Base-by-base conservation (phyloP, 148 eudicot genomes). In the Hydrangea macrophylla region DNA sequence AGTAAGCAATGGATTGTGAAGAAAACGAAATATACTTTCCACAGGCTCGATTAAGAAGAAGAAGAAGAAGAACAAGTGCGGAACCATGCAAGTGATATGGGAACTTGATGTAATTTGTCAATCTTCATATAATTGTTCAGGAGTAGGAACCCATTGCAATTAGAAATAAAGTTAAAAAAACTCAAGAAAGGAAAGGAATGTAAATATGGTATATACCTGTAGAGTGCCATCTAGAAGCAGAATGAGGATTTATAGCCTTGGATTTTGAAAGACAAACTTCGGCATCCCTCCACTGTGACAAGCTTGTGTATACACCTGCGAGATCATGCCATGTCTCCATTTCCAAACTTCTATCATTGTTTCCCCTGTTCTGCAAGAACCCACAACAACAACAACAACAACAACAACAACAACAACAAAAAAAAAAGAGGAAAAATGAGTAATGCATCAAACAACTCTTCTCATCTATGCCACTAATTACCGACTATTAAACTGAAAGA, bases 321-420 rank as follows among this genome's bases (percentile, higher is more conserved):
- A 92, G 90, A 72, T 92, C 98, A 74, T 88, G 91, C 98, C 96
- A 92, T 9, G 94, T 90, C 76, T 90, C 94, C 83, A 86, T 74
- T 85, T 92, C 94, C 69, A 92, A 73, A 50, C 75, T 61, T 78
- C 73, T 76, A 31, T 75, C 82, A 28, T 27, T 63, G 35, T 80
- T 73, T 61, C 70, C 72, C 79, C 80, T 79, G 25, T 70, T 79
- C 4, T 4, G 8, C 8, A 35, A 35, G 8, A 3, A 3, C 39
- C 39, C 50, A 11, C 50, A 0, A 8, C 17, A 48, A 18, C 5
- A 3, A 35, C 53, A 35, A 35, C 4, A 35, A 35, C 4, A 35
- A 35, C 4, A 8, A 4, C 39, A 35, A 35, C 8, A 3, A 35
- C 8, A 35, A 35, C 4, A 35, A 3, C 4, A 35, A 35, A 3